Percentiles rank a stretch among this genome's conserved stretches.
Conservation (phyloP, 345 rosid species). For the Bruguiera sexangula region DNA sequence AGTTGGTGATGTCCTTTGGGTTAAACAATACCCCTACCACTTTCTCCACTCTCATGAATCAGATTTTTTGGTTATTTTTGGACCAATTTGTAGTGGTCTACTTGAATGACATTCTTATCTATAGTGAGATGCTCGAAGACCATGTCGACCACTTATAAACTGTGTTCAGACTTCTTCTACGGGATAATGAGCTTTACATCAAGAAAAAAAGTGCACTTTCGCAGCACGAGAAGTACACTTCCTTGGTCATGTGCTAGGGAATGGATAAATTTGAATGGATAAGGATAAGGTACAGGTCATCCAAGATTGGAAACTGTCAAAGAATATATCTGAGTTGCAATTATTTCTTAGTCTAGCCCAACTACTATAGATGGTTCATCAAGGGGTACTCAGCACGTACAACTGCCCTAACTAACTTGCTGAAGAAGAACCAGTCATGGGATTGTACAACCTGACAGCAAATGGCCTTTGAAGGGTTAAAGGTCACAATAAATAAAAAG, state of each 20-base stretch:
- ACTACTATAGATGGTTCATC: neutral
- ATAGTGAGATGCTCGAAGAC: neutral
- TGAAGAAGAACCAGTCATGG: neutral
- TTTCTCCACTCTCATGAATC: neutral
- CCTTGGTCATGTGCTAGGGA: neutral
- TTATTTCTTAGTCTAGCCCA: neutral
- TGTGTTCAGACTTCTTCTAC: neutral
- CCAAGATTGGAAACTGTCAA: neutral
- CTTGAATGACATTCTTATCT: neutral
- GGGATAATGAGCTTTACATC: neutral
- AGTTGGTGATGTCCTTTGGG: too few relatives aligned
- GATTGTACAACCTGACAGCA: neutral
- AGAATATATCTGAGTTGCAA: neutral
- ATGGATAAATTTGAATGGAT: neutral
- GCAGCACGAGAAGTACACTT: neutral
- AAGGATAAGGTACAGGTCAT: neutral
- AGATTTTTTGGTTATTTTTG: neutral
- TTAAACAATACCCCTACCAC: neutral
- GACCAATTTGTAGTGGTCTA: neutral
- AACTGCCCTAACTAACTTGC: neutral
- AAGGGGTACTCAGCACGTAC: neutral
- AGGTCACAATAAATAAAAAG: neutral
- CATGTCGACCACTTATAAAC: neutral
- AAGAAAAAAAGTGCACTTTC: neutral
- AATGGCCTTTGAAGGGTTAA: neutral